Conservation (phyloP, 2,329 filamentous ascomycete species). For the Neophaeococcomyces mojaviensis region DNA sequence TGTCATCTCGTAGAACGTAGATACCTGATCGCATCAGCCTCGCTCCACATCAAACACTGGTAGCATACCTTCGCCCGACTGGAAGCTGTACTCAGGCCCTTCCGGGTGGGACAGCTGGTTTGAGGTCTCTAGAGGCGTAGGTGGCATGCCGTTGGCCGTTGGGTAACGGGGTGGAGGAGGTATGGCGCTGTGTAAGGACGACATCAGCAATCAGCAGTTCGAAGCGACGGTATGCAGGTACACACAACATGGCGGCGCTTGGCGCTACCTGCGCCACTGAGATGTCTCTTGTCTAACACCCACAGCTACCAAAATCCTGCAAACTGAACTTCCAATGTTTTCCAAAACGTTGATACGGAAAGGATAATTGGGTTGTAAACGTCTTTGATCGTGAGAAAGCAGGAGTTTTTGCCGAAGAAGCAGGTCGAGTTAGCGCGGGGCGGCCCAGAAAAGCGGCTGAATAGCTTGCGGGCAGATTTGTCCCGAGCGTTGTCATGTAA, state of each 20-base stretch:
- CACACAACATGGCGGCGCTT: constrained; percentile 22
- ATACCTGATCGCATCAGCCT: constrained; percentile 52
- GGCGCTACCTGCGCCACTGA: constrained; percentile 5
- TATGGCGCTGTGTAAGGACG: constrained; percentile 55
- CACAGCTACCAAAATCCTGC: no score
- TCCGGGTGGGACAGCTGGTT: constrained; percentile 76
- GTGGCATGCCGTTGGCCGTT: constrained; percentile 58
- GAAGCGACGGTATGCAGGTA: constrained; percentile 6
- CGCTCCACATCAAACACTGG: not conserved
- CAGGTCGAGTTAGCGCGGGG: no score
- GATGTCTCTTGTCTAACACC: not conserved
- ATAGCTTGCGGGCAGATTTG: no score
- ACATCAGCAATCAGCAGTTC: not conserved
- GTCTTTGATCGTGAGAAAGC: no score
- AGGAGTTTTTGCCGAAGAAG: no score
- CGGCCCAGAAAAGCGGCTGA: no score
- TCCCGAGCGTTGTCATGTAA: no score
- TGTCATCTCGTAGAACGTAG: constrained; percentile 82
- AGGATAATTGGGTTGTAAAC: no score
- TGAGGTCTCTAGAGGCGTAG: constrained; percentile 84
- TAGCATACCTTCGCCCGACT: constrained; percentile 77
- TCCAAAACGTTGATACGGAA: no score
- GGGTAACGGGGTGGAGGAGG: constrained; percentile 76
- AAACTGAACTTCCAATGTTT: no score
- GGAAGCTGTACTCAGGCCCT: constrained; percentile 77